Evolutionary conservation across 192 early-diverging fungal genomes (phyloP), one percentile per base, ranked within the genome.

Genomic region (Phlyctochytrium bullatum): DNA sequence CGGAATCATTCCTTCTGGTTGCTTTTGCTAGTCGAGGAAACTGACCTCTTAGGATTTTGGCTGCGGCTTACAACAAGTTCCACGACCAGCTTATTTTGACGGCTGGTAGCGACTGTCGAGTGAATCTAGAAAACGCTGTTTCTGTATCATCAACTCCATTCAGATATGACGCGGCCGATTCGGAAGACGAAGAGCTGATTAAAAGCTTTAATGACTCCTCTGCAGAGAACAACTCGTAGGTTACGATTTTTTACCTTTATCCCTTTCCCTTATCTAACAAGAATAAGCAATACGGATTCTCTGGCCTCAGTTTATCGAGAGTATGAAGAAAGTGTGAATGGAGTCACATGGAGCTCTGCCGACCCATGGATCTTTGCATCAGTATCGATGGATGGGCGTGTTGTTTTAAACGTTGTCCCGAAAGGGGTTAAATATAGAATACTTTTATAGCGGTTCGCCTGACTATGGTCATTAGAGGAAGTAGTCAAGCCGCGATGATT

Each of bases 301-400:
- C 80, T 98, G 52, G 83, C 96, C 20, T 81, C 83, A 3, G 88
- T 90, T n/a, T 97, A 88, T 69, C 92, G 95, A 34, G 93, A 96
- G 68, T 95, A 96, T 74, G 94, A 98, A 73, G 92, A 96, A 57
- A 92, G 90, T 66, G 95, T 98, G 1, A 97, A 97, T 68, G 77
- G 90, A 2, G 89, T 88, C 1, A 86, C 89, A 23, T 98, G 96
- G 96, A 96, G 94, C 54, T 78, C 77, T 2, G 86, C 86, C 0
- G 94, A 96, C 76, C 91, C 93, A 0, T 98, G 96, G 96, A 80
- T 94, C 14, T 98, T 96, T 84, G 89, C 91, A 23, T 95, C 93
- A 1, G 70, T 96, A 28, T 97, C 94, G 28, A 93, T 93, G 76
- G 95, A 94, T 73, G 96, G 96, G 10, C 86, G 93, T 14, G 81